Percentiles rank a stretch among this genome's conserved stretches.
Evolutionary conservation across 169 alveolate genomes (phyloP).

Genomic region (Perkinsus chesapeaki): DNA sequence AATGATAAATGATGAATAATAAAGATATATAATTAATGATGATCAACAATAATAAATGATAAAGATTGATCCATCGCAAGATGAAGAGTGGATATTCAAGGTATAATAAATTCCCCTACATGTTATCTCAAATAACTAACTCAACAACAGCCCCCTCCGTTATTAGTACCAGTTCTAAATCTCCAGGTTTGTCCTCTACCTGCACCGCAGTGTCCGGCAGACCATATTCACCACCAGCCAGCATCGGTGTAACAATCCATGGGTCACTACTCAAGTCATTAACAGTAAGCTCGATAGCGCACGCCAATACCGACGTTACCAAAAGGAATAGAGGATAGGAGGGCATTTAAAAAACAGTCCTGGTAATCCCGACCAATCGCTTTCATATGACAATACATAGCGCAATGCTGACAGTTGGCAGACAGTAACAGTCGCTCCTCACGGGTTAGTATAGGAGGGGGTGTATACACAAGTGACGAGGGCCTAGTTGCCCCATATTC

Average conservation of each 20-base stretch:
- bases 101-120: no score
- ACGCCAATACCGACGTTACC: not conserved
- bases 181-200: not conserved
- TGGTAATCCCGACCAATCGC: no score
- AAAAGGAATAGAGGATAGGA: not conserved
- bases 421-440: no score
- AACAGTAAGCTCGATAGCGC: not conserved
- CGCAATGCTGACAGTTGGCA: no score
- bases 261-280: not conserved
- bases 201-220: not conserved
- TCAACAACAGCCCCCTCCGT: not conserved
- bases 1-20: not conserved
- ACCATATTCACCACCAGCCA: not conserved
- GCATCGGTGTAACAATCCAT: not conserved
- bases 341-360: no score
- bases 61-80: not conserved
- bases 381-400: no score
- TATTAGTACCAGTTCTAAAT: not conserved
- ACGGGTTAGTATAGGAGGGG: no score
- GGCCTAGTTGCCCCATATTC: no score
- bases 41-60: not conserved
- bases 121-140: no score
- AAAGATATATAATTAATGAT: no score
- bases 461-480: no score
- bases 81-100: not conserved